A percentile compares a stretch with the other conserved stretches of the same genome.
Evolutionary conservation across 345 rosid genomes (phyloP).

Genomic region (Hirschfeldia incana): DNA sequence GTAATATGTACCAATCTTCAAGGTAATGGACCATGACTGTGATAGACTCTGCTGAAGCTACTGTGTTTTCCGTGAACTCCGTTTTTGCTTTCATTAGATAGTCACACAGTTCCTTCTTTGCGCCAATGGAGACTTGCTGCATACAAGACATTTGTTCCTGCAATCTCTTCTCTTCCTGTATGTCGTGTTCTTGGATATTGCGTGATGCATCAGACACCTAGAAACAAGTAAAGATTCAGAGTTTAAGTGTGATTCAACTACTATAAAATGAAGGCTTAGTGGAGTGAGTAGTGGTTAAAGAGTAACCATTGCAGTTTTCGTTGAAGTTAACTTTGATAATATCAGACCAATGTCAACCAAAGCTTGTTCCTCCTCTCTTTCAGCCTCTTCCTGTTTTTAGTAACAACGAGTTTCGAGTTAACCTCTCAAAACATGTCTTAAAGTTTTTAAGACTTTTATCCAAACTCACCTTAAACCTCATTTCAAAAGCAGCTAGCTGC

Average conservation of each 20-base stretch:
- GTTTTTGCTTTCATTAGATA: constrained; percentile 49
- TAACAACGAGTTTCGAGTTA: not conserved
- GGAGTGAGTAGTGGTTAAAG: not conserved
- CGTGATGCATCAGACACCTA: constrained; percentile 72
- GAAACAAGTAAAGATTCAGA: constrained; percentile 13
- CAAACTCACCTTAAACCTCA: constrained; percentile 56
- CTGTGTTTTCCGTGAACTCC: constrained; percentile 58
- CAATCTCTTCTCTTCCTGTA: constrained; percentile 54
- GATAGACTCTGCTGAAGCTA: constrained; percentile 60
- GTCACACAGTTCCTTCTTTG: constrained; percentile 48
- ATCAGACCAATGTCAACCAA: constrained; percentile 60
- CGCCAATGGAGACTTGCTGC: constrained; percentile 61
- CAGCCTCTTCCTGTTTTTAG: constrained; percentile 71
- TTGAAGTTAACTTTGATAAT: constrained; percentile 61
- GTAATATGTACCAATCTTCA: constrained; percentile 58
- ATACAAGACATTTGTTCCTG: constrained; percentile 56
- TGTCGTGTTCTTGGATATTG: constrained; percentile 43
- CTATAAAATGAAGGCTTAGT: not conserved
- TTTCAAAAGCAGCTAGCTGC: constrained; percentile 60
- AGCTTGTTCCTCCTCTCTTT: constrained; percentile 73
- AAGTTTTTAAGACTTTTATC: constrained; percentile 5
- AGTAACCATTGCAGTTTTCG: constrained; percentile 67
- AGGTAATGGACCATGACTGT: constrained; percentile 54
- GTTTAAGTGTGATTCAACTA: not conserved
- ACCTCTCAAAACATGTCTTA: constrained; percentile 12